Evolutionary conservation across 2,329 filamentous ascomycete genomes (phyloP), one percentile per base, ranked within the genome.

Genomic region (Aspergillus neotritici): DNA sequence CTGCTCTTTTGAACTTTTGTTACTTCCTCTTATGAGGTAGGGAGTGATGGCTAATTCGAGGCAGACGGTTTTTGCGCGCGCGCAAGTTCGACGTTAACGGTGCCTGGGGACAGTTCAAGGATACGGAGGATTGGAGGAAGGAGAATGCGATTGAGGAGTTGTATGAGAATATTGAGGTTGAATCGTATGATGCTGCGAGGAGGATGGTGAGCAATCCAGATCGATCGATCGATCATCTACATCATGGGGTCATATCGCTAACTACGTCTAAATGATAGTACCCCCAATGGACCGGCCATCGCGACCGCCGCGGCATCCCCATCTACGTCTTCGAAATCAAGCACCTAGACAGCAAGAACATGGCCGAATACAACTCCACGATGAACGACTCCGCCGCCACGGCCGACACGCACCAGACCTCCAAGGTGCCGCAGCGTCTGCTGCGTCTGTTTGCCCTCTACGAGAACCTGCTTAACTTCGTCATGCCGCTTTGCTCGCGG

Each of bases 211-310:
- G 74, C 65, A 31, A 9, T 31, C 29, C 4, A 6, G 17, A 21
- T 5, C 7, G 17, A 3, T 21, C 17, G 17, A 30, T 36, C 44
- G 34, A 12, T 14, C 21, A 25, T n/a, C 29, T 29, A 16, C 7
- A 12, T 41, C 7, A 44, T 10, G 12, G 16, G 31, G 15, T 4
- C 14, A 37, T n/a, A 29, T 34, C 16, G 10, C 13, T 31, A 25
- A 28, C 12, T 41, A 34, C 3, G 31, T 44, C n/a, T n/a, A 31
- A 11, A 34, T n/a, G n/a, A 37, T 58, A 90, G 85, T 95, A 95
- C 62, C 89, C 90, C 16, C 88, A 95, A 80, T 96, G 89, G 86
- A 94, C 87, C 14, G 91, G 91, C 43, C 85, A 89, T 52, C 81
- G 90, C 54, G 91, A 96, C 69, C 85, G 82, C 55, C 85, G 89